These are phyloP conservation scores for Calocybe cyanea DNA, from an alignment of 768 basidiomycete species.

Conservation along the genomic window DNA sequence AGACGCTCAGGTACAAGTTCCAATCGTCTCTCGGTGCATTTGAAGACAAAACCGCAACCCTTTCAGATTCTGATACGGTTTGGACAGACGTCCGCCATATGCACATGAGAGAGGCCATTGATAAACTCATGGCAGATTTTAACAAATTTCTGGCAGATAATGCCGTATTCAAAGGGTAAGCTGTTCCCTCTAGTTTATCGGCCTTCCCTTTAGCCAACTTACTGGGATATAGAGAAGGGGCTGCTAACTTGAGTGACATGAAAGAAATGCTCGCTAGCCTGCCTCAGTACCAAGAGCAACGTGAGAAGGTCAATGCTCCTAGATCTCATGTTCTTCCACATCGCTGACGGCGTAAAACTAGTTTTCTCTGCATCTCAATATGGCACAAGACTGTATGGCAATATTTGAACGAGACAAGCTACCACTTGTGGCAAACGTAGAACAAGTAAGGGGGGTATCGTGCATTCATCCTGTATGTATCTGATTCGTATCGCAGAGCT, in stretches of 20 bases:
- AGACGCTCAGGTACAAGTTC: slow-evolving; percentile 75
- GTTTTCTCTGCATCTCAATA: slow-evolving; percentile 95
- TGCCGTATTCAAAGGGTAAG: slow-evolving; percentile 88
- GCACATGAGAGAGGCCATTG: slow-evolving; percentile 98
- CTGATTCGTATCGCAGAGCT: slow-evolving; percentile 55
- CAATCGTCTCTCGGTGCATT: slow-evolving; percentile 80
- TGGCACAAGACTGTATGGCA: slow-evolving; percentile 97
- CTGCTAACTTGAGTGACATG: slow-evolving; percentile 92
- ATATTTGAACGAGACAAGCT: slow-evolving; percentile 89
- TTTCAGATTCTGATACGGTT: slow-evolving; percentile 85
- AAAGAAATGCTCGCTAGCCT: slow-evolving; percentile 97
- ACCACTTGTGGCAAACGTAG: slow-evolving; percentile 78
- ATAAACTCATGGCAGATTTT: slow-evolving; percentile 95
- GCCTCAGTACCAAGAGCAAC: slow-evolving; percentile 91
- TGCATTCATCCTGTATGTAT: slow-evolving; percentile 14
- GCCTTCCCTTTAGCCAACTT: slow-evolving; percentile 4
- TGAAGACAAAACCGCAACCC: slow-evolving; percentile 83
- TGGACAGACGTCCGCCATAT: slow-evolving; percentile 94
- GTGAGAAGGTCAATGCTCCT: slow-evolving; percentile 69
- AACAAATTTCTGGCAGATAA: slow-evolving; percentile 93
- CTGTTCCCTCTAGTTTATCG: slow-evolving; percentile 7
- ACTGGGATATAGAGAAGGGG: slow-evolving; percentile 55
- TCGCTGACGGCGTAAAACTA: slow-evolving; percentile 26
- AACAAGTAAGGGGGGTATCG: slow-evolving; percentile 56
- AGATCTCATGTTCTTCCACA: not conserved